Percentiles rank a stretch among this genome's conserved stretches.
These are phyloP conservation scores for Schizosaccharomyces octosporus DNA, from an alignment of 805 yeast genomes.

Conservation along the genomic window DNA sequence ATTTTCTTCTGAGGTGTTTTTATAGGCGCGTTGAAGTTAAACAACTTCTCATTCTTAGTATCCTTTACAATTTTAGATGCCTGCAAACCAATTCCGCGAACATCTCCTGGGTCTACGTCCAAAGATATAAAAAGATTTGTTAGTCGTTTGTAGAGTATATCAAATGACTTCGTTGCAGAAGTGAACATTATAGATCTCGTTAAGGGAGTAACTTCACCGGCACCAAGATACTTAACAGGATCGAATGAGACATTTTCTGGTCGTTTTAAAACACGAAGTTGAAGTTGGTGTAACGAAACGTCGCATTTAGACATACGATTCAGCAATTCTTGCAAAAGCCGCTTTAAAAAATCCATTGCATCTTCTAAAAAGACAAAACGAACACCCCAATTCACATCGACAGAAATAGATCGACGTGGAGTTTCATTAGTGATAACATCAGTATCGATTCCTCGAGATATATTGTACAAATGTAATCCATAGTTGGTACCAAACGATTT, in stretches of 20 bases:
- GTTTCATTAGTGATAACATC: constrained; percentile 25
- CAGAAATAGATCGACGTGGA: constrained; percentile 52
- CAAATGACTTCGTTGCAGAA: constrained; percentile 31
- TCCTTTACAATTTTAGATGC: neutral
- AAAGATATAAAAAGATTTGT: constrained; percentile 27
- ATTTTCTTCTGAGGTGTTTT: neutral
- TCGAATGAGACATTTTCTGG: constrained; percentile 43
- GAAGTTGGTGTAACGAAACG: constrained; percentile 30
- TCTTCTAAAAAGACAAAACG: constrained; percentile 38
- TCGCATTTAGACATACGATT: constrained; percentile 24
- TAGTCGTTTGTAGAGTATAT: constrained; percentile 36
- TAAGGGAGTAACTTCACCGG: constrained; percentile 50
- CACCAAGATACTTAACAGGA: constrained; percentile 61
- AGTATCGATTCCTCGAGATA: constrained; percentile 42
- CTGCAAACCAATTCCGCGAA: constrained; percentile 37
- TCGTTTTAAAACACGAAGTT: constrained; percentile 41
- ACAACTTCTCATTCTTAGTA: neutral
- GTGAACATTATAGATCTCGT: constrained; percentile 39
- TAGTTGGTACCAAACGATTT: constrained; percentile 40
- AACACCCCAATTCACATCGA: constrained; percentile 81
- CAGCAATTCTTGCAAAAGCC: constrained; percentile 35
- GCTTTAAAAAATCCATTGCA: constrained; percentile 35
- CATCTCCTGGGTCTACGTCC: constrained; percentile 16
- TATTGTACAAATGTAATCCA: constrained; percentile 36
- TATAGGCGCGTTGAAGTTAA: neutral